These are phyloP conservation scores for Tuber microsphaerosporum DNA, from an alignment of 495 filamentous ascomycete species.

Conservation along the genomic window DNA sequence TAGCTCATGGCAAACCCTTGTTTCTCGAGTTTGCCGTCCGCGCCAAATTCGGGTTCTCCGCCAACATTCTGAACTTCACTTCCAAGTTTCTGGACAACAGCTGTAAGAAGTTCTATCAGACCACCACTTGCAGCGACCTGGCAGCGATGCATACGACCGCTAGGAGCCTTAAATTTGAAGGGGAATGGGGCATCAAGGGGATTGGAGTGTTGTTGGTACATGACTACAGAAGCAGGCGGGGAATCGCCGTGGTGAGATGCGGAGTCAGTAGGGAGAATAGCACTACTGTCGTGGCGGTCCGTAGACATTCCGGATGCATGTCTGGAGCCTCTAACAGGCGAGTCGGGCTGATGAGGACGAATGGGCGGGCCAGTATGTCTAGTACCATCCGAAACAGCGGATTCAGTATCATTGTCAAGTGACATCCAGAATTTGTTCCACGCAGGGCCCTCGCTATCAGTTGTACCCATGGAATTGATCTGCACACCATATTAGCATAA, in stretches of 20 bases:
- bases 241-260: conserved; percentile 89
- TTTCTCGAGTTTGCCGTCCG: conserved; percentile 69
- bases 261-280: conserved; percentile 84
- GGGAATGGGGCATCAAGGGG: conserved; percentile 72
- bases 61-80: conserved; percentile 80
- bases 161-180: conserved; percentile 99
- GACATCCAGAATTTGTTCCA: conserved; percentile 99
- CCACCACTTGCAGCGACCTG: conserved; percentile 76
- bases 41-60: conserved; percentile 61
- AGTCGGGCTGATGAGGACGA: conserved; percentile 49
- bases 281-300: conserved; percentile 52
- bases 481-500: conserved; percentile 37
- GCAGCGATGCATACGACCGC: conserved; percentile 85
- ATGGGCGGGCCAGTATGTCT: conserved; percentile 51
- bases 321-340: conserved; percentile 59
- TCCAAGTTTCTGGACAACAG: conserved; percentile 79
- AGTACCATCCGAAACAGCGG: conserved; percentile 86
- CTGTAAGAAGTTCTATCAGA: conserved; percentile 69
- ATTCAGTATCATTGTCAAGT: conserved; percentile 92
- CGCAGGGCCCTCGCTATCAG: conserved; percentile 86
- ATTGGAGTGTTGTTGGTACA: conserved; percentile 48
- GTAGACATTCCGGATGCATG: conserved; percentile 49
- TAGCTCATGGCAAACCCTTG: conserved; percentile 94
- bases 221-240: conserved; percentile 58
- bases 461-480: conserved; percentile 70